phyloP scores from a whole-genome alignment of 2,329 filamentous ascomycete genomes.

The Lecanicillium sp. region DNA sequence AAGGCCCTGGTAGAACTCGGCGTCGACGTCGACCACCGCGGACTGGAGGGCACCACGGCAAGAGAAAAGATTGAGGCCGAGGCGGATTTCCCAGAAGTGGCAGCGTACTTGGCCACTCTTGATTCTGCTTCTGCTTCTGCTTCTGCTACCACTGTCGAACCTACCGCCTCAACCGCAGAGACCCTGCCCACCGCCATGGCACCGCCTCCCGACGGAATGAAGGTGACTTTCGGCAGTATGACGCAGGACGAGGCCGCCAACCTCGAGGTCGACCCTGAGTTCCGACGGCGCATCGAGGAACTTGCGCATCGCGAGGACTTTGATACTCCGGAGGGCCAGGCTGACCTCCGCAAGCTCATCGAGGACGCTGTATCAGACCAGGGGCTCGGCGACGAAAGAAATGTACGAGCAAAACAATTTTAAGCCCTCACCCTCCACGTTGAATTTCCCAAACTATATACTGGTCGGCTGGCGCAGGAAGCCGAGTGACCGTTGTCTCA shows the following conservation, averaged over 20 bases:
- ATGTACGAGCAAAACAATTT: slow-evolving; percentile 53
- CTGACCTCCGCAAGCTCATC: slow-evolving; percentile 68
- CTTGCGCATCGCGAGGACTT: slow-evolving; percentile 80
- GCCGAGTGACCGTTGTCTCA: slow-evolving; percentile 47
- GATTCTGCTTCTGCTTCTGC: slow-evolving; percentile 16
- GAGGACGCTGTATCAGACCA: slow-evolving; percentile 70
- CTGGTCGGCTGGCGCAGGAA: slow-evolving; percentile 39
- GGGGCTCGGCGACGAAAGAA: slow-evolving; percentile 54
- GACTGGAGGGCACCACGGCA: slow-evolving; percentile 72
- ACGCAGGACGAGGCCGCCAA: slow-evolving; percentile 51
- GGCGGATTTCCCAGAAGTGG: slow-evolving; percentile 68
- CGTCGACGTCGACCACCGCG: slow-evolving; percentile 56
- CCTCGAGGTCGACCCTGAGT: slow-evolving; percentile 68
- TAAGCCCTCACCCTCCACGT: slow-evolving; percentile 35
- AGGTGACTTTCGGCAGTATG: slow-evolving; percentile 71
- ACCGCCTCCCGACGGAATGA: slow-evolving; percentile 66
- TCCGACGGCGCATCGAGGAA: slow-evolving; percentile 81
- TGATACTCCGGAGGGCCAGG: slow-evolving; percentile 70
- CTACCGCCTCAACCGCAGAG: too few species aligned
- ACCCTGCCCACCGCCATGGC: slow-evolving; percentile 46
- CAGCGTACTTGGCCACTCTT: slow-evolving; percentile 53
- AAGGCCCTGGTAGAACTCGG: slow-evolving; percentile 73
- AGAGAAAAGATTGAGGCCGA: slow-evolving; percentile 73
- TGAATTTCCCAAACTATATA: slow-evolving; percentile 56
- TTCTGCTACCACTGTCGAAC: background rate